Percentiles rank a stretch among this genome's conserved stretches.
These are phyloP conservation scores for Toxoplasma gondii DNA, from an alignment of 169 alveolate species.

Conservation along the genomic window DNA sequence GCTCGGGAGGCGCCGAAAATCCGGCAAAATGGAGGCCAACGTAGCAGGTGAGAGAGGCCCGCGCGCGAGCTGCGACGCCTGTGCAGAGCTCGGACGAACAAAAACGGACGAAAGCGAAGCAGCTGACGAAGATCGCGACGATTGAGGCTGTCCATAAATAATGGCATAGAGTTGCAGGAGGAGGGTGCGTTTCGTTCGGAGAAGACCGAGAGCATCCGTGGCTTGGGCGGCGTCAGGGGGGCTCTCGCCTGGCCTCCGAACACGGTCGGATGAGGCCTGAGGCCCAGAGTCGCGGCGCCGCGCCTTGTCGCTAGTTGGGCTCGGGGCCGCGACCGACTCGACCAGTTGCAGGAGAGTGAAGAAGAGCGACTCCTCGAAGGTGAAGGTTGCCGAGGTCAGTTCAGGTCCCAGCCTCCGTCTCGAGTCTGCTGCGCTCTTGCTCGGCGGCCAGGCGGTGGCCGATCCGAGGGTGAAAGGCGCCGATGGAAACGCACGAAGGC, in stretches of 20 bases:
- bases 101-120: not conserved
- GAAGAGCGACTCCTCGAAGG: not conserved
- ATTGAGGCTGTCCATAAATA: not conserved
- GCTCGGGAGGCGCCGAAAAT: not conserved
- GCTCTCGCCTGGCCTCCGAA: not conserved
- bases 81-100: not conserved
- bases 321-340: not conserved
- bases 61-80: conserved; percentile 10
- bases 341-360: not conserved
- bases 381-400: not conserved
- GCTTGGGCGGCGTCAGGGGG: not conserved
- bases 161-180: conserved; percentile 1
- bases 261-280: not conserved
- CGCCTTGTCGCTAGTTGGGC: not conserved
- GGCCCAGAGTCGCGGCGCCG: not conserved
- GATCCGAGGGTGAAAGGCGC: not conserved
- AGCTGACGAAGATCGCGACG: not conserved
- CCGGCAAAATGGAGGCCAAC: not conserved
- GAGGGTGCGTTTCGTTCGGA: not conserved
- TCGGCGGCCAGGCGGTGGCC: not conserved
- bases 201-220: not conserved
- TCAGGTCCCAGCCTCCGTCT: too few relatives aligned
- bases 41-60: not conserved
- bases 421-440: not conserved
- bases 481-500: not conserved